Evolutionary conservation across 2,329 filamentous ascomycete genomes (phyloP), one percentile per base, ranked within the genome.

Genomic region (Pseudohalonectria lignicola): DNA sequence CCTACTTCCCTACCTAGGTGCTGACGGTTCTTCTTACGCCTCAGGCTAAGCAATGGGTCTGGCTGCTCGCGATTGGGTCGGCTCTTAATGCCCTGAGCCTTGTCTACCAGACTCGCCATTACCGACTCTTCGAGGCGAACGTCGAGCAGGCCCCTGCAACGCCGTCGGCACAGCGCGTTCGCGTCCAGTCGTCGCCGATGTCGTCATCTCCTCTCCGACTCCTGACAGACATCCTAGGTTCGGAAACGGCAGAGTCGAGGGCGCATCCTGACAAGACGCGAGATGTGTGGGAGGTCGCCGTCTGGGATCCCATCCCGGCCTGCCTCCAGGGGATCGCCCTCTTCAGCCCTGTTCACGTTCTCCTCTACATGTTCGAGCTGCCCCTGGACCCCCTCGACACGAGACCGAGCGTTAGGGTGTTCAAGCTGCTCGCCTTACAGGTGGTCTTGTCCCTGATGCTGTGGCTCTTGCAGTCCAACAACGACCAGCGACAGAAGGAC

Each of bases 291-390:
- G 88, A 98, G 59, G 63, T 98, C 36, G 75, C 82, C 2, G 72
- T 96, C 6, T 98, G 92, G 92, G 88, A 96, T 55, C 92, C 93
- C 25, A 73, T 90, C 34, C 86, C 88, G 2, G 71, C 94, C 26
- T 86, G 79, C 33, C 62, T 96, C 38, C 77, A 80, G 28, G 65
- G 96, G 3, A 87, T 95, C 53, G 92, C 86, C 49, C 67, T 92
- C 30, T 96, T 98, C 64, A 94, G 88, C 50, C 92, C 92, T 0
- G 84, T 86, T 0, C 93, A 98, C 60, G 74, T 94, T n/a, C 63
- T 94, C 34, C 73, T 95, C 20, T 94, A 98, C 62, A 82, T 81
- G 68, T 70, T 94, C 23, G 88, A 90, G 49, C 70, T 98, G 2
- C 93, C 92, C 0, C 74, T 92, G 1, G 69, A 74, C 16, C 63